Base-by-base conservation (phyloP, 1,139 yeast species). In the Yamadazyma diospyri region DNA sequence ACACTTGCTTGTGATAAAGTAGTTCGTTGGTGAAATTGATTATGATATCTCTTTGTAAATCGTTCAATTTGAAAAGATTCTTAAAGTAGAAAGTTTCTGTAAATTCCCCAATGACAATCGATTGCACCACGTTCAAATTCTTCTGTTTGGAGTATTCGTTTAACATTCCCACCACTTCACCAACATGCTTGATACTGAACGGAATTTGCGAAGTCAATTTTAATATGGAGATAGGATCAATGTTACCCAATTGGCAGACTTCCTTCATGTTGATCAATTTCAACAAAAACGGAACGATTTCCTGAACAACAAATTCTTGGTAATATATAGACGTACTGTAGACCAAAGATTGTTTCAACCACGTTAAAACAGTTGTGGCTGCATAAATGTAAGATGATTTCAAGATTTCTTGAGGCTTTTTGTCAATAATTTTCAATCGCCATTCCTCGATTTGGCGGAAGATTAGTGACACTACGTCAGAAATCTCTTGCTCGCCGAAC, bases 61-160 rank as follows among this genome's bases (percentile, higher is more conserved):
- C 43, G 2, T 68, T 55, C 44, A 92, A 59, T 27, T 69, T 64
- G 45, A 87, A 68, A 39, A 85, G 62, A 43, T 88, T 84, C 35
- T 81, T 76, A 52, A 86, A 81, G 49, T 78, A 87, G 43, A 87
- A 75, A 2, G 81, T 78, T 45, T 87, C 94, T 10, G 83, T 67
- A 41, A 85, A 82, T 20, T 79, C 76, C 15, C 92, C 70, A 40
- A 86, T 65, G 10, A 85, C 72, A 33, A 80, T 65, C 1, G 78
- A 63, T 53, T 88, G 96, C 38, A 83, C 80, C 51, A 86, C 74
- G 13, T 80, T 76, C 8, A 76, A 62, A 14, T 57, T 57, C 23
- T 64, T 48, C 28, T 66, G 51, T 2, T 52, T 52, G 27, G 72
- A 62, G 34, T 72, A 68, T 8, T 47, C 47, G 30, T 76, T 75